Evolutionary conservation across 2,329 filamentous ascomycete genomes (phyloP).

Genomic region (Penicillium sp.): DNA sequence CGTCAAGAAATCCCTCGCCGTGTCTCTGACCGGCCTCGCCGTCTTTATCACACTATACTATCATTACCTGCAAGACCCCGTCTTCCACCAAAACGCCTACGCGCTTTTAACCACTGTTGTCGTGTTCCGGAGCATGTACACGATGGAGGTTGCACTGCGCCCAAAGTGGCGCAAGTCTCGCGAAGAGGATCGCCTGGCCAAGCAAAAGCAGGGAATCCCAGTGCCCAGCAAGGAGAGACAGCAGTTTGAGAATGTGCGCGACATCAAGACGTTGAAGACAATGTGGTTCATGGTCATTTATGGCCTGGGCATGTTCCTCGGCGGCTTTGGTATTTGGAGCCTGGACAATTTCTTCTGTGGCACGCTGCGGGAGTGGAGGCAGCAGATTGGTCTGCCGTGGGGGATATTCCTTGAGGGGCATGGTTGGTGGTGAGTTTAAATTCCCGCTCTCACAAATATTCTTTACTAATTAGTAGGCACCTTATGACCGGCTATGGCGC

Average conservation of each 20-base stretch:
- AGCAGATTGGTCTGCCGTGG: slow-evolving; percentile 71
- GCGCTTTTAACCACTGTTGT: slow-evolving; percentile 67
- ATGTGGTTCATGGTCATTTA: slow-evolving; percentile 74
- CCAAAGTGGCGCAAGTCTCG: slow-evolving; percentile 53
- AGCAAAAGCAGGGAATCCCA: slow-evolving; percentile 32
- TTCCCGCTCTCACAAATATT: neutral
- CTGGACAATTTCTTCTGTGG: slow-evolving; percentile 74
- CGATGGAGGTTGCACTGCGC: slow-evolving; percentile 66
- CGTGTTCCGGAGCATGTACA: slow-evolving; percentile 68
- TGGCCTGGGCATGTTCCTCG: slow-evolving; percentile 67
- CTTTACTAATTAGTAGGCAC: slow-evolving; percentile 51
- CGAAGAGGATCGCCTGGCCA: slow-evolving; percentile 42
- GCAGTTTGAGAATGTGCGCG: slow-evolving; percentile 51
- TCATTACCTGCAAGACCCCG: slow-evolving; percentile 74
- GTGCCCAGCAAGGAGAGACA: slow-evolving; percentile 43
- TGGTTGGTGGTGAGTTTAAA: slow-evolving; percentile 61
- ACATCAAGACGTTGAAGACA: slow-evolving; percentile 55
- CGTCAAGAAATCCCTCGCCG: slow-evolving; percentile 53
- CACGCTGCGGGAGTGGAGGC: slow-evolving; percentile 61
- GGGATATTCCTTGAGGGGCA: slow-evolving; percentile 70
- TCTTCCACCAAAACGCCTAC: slow-evolving; percentile 79
- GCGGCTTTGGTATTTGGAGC: slow-evolving; percentile 73
- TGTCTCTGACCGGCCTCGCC: slow-evolving; percentile 54
- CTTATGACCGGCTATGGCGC: slow-evolving; percentile 77
- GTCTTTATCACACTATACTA: slow-evolving; percentile 75